Base-by-base conservation (phyloP, 2,329 filamentous ascomycete genomes). In the Trichoderma sp. region DNA sequence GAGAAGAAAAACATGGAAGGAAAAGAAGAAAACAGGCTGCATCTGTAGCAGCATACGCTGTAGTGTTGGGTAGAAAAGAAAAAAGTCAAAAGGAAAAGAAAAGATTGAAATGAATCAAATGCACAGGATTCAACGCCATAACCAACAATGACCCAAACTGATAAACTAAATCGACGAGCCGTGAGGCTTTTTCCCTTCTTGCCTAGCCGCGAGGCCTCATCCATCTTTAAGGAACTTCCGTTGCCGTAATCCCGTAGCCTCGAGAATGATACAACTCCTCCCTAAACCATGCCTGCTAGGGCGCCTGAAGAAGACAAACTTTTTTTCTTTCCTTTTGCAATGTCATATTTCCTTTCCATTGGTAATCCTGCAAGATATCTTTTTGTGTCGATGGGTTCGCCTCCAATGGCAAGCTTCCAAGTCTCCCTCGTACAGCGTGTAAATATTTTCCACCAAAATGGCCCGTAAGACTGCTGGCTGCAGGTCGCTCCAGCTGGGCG, bases 181-280 rank as follows among this genome's bases (percentile, higher is more conserved):
- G 80, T 80, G 81, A 82, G 81, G 80, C 80, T 75, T 76, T 60
- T 78, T 77, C 75, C 77, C 75, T 72, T 81, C 79, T 81, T 80
- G 77, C 76, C 71, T 29, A 78, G 80, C 81, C 81, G 81, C 76
- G 81, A 81, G 80, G 79, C 81, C 78, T 77, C 76, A 60, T 66
- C 73, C 76, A 76, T 75, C 74, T 76, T 33, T 45, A 50, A 69
- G 33, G 67, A 67, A 69, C 21, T 68, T 76, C 68, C 65, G 45
- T 38, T 35, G 7, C 45, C 41, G 33, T 69, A 76, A 45, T 66
- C 71, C 62, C 60, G 73, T 33, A 74, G 38, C 33, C 27, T 71
- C 50, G 27, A 75, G 72, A 67, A 63, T 60, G 38, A 62, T 75
- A 75, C 72, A 75, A 67, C 38, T 56, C 24, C 24, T 24, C 56